Evolutionary conservation across 371 early-diverging fungal genomes (phyloP).

Genomic region (Mortierella sp.): DNA sequence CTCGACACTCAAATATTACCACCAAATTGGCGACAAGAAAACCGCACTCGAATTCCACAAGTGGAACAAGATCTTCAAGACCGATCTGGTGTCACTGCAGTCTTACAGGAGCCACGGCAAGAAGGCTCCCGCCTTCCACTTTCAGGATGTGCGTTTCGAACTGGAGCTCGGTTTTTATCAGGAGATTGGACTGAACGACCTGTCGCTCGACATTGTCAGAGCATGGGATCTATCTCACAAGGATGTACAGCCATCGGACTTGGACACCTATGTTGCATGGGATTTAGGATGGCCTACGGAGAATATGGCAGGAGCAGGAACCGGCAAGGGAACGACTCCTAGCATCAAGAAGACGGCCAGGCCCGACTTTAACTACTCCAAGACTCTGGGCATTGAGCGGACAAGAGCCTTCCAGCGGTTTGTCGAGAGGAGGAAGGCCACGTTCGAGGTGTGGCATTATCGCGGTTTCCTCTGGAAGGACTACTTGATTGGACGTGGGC

Average conservation of each 20-base stretch:
- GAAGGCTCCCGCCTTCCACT: slow-evolving; percentile 67
- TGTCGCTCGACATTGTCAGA: slow-evolving; percentile 71
- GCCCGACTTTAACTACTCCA: slow-evolving; percentile 69
- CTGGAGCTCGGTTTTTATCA: slow-evolving; percentile 65
- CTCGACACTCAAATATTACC: slow-evolving; percentile 66
- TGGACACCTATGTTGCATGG: slow-evolving; percentile 79
- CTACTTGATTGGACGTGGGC: slow-evolving; percentile 73
- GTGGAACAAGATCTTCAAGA: slow-evolving; percentile 67
- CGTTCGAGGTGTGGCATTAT: slow-evolving; percentile 80
- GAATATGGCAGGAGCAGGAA: slow-evolving; percentile 63
- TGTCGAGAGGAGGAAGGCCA: slow-evolving; percentile 76
- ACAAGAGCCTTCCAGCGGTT: slow-evolving; percentile 72
- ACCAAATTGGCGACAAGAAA: slow-evolving; percentile 56
- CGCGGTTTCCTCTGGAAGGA: slow-evolving; percentile 71
- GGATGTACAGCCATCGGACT: slow-evolving; percentile 64
- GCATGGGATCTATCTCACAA: slow-evolving; percentile 69
- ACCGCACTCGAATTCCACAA: slow-evolving; percentile 64
- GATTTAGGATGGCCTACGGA: slow-evolving; percentile 85
- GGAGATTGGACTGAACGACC: slow-evolving; percentile 75
- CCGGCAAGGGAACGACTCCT: slow-evolving; percentile 78
- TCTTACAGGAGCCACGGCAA: slow-evolving; percentile 58
- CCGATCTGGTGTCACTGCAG: slow-evolving; percentile 72
- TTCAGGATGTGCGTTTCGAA: slow-evolving; percentile 73
- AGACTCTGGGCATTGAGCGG: slow-evolving; percentile 73
- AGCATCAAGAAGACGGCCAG: slow-evolving; percentile 56